These are phyloP conservation scores for Chlorella sp. DNA, from an alignment of 139 green algal species.

Conservation along the genomic window DNA sequence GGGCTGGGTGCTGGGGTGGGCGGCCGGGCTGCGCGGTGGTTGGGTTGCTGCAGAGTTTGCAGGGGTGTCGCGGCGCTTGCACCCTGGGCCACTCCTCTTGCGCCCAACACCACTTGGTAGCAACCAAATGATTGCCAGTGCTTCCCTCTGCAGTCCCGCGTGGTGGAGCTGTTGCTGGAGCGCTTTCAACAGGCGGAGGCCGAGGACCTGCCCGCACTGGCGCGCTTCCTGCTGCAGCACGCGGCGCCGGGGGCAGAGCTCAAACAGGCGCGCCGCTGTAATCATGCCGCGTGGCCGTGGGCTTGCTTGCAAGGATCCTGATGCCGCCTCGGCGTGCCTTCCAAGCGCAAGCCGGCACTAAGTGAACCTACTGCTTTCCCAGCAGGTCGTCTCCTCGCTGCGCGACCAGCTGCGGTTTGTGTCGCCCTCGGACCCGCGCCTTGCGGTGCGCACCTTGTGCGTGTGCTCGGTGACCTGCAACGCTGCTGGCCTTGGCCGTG, in stretches of 20 bases:
- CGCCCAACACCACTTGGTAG: too few relatives aligned
- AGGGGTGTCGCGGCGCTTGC: too few relatives aligned
- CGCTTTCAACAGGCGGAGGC: conserved; percentile 42
- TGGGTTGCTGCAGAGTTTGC: too few relatives aligned
- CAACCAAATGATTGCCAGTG: too few relatives aligned
- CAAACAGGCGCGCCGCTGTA: neutral
- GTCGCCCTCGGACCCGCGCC: conserved; percentile 25
- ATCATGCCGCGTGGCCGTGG: too few relatives aligned
- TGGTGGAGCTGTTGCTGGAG: conserved; percentile 37
- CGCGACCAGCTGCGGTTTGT: conserved; percentile 39
- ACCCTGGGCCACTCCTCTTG: too few relatives aligned
- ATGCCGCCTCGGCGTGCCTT: too few relatives aligned
- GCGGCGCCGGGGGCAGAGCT: neutral
- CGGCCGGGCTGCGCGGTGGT: too few relatives aligned
- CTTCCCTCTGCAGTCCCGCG: conserved; percentile 5
- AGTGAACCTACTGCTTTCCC: neutral
- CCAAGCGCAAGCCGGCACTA: too few relatives aligned
- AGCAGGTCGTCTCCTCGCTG: conserved; percentile 26
- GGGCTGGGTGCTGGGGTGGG: too few relatives aligned
- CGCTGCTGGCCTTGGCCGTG: too few relatives aligned
- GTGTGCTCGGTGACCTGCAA: neutral
- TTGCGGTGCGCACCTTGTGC: conserved; percentile 10
- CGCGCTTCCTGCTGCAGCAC: conserved; percentile 52
- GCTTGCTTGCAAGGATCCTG: too few relatives aligned
- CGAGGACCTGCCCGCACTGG: conserved; percentile 44